Conservation (phyloP, 2,329 filamentous ascomycete species). For the Pseudogymnoascus sp. region DNA sequence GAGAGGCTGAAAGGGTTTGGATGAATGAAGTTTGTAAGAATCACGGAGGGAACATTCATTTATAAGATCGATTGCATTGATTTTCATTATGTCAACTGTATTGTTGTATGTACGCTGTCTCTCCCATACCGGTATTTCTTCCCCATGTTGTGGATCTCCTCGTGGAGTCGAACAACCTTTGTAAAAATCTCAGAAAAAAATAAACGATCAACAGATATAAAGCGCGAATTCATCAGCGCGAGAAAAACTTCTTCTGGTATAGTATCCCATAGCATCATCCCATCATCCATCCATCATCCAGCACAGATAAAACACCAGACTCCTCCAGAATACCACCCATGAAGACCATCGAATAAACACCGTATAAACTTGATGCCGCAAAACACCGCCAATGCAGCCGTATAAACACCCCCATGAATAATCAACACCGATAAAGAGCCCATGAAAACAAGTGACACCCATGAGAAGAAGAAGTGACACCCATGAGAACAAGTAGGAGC, state of each 20-base stretch:
- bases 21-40: constrained; percentile 3
- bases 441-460: neutral
- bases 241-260: neutral
- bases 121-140: neutral
- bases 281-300: constrained; percentile 1
- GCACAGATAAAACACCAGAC: constrained; percentile 2
- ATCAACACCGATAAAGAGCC: neutral
- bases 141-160: neutral
- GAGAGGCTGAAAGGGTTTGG: neutral
- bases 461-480: neutral
- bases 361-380: neutral
- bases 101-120: neutral
- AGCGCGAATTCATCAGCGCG: neutral
- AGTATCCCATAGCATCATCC: neutral
- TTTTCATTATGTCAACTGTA: neutral
- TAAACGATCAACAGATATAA: neutral
- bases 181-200: neutral
- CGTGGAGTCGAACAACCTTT: neutral
- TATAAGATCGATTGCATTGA: neutral
- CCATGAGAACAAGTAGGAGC: too few species aligned
- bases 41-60: neutral
- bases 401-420: neutral
- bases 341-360: neutral
- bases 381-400: neutral
- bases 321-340: neutral